Percentiles rank a stretch among this genome's conserved stretches.
Evolutionary conservation across 345 rosid genomes (phyloP).

Genomic region (Lenwebbia sp.): DNA sequence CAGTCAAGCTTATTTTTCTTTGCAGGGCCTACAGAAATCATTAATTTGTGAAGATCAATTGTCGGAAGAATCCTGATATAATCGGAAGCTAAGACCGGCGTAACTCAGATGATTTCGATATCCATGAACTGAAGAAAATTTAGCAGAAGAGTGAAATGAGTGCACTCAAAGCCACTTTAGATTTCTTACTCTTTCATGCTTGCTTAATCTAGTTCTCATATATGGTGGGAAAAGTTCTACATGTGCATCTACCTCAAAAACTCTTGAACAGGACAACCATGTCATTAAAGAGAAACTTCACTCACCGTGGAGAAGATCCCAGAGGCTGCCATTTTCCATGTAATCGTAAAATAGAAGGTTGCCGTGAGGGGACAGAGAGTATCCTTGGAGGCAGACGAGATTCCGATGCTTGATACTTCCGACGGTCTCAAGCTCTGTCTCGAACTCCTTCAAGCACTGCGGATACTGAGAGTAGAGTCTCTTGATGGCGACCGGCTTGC

Average conservation of each 20-base stretch:
- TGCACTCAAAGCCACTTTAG: neutral
- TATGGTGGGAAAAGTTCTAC: neutral
- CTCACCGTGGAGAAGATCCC: conserved; percentile 93
- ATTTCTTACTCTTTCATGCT: neutral
- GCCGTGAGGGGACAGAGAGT: conserved; percentile 67
- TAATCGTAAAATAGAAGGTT: conserved; percentile 93
- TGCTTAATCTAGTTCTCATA: neutral
- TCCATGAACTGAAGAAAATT: neutral
- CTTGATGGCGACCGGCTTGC: conserved; percentile 95
- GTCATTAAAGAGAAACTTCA: neutral
- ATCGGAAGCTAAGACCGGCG: neutral
- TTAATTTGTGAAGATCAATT: neutral
- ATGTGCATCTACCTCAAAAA: neutral
- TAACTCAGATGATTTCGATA: neutral
- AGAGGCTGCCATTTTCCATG: conserved; percentile 97
- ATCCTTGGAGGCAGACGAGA: conserved; percentile 86
- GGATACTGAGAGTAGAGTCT: conserved; percentile 78
- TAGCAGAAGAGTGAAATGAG: neutral
- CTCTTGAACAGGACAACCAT: neutral
- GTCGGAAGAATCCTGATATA: neutral
- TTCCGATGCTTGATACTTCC: conserved; percentile 93
- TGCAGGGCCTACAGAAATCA: conserved; percentile 38
- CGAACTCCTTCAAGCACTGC: conserved; percentile 74
- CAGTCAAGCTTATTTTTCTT: conserved; percentile 84
- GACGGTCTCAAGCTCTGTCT: conserved; percentile 83